Base-by-base conservation (phyloP, 2,329 filamentous ascomycete species). In the Alternaria metachromatica region DNA sequence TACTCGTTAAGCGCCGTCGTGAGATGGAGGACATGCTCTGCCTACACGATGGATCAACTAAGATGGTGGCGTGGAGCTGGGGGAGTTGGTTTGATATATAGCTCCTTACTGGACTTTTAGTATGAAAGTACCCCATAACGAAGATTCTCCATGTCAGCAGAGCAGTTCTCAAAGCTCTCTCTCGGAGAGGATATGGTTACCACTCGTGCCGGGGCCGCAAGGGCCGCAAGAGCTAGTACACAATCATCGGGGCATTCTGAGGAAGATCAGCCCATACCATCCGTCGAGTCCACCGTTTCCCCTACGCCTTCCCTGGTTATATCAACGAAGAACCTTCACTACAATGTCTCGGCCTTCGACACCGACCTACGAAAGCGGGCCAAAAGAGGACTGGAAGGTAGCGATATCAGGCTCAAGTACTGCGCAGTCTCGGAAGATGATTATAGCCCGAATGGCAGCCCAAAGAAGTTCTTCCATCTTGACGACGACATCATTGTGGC, bases 181-280 rank as follows among this genome's bases (percentile, higher is more conserved):
- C 68, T 80, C n/a, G 71, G 70, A 64, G 76, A 78, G 65, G 69
- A 66, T 23, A 80, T 80, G 78, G 77, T 80, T 65, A 80, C 74
- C 53, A 79, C 78, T 73, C 74, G 77, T 66, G 73, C 77, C 64
- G 68, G 73, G 54, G 75, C 77, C 58, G 76, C 74, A 64, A 75
- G 68, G 66, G 74, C 70, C 67, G 66, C 68, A 62, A 71, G 65
- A 60, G 55, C 67, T 62, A 69, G 63, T 51, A 53, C 64, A 64
- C 59, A 63, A 51, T 62, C 67, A 15, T 68, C 67, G 10, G 63
- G 65, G 20, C 56, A 71, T 7, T 67, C 70, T 18, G 71, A 69
- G 15, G 70, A 73, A 28, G 66, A 74, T 20, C 65, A 70, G 10
- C 71, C 71, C n/a, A 25, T 74, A 20, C 69, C 63, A 12, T 73